Percentiles rank a stretch among this genome's conserved stretches.
Conservation (phyloP, 208 protist genomes). For the Wallacemonas sp. region DNA sequence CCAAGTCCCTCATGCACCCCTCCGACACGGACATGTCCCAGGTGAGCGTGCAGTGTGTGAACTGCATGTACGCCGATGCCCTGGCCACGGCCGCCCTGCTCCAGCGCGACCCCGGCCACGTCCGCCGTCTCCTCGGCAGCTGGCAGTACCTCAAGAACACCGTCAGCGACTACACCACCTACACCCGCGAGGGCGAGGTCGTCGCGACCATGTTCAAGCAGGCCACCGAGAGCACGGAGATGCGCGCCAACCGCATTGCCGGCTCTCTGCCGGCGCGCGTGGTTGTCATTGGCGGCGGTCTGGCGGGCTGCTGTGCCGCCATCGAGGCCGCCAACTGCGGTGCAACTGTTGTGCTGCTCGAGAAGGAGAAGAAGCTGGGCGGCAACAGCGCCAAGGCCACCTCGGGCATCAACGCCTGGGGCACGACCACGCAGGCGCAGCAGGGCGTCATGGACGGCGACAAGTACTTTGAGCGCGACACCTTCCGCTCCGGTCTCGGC, state of each 20-base stretch:
- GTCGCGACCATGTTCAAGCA: conserved; percentile 75
- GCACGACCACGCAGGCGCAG: conserved; percentile 84
- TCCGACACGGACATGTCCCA: conserved; percentile 53
- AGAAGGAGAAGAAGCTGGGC: conserved; percentile 89
- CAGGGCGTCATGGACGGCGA: conserved; percentile 60
- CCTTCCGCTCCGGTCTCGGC: conserved; percentile 62
- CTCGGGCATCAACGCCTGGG: conserved; percentile 95
- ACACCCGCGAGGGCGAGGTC: conserved; percentile 62
- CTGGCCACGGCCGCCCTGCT: conserved; percentile 70
- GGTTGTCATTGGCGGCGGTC: conserved; percentile 84
- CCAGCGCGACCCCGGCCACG: conserved; percentile 56
- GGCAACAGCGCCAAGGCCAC: conserved; percentile 97
- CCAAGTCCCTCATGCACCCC: conserved; percentile 42
- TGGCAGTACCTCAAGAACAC: conserved; percentile 56
- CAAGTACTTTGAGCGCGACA: conserved; percentile 86
- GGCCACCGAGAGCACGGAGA: conserved; percentile 55
- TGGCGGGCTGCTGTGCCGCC: conserved; percentile 83
- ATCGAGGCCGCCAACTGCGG: conserved; percentile 84
- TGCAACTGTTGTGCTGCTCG: conserved; percentile 88
- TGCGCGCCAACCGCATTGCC: conserved; percentile 57
- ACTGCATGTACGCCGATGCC: conserved; percentile 86
- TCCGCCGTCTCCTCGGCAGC: conserved; percentile 69
- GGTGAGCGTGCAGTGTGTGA: conserved; percentile 74
- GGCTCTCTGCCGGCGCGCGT: conserved; percentile 66
- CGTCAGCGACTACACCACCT: conserved; percentile 67